Evolutionary conservation across 2,329 filamentous ascomycete species (phyloP), one percentile per base, ranked within the genome.

Genomic region (Cercospora sesami): DNA sequence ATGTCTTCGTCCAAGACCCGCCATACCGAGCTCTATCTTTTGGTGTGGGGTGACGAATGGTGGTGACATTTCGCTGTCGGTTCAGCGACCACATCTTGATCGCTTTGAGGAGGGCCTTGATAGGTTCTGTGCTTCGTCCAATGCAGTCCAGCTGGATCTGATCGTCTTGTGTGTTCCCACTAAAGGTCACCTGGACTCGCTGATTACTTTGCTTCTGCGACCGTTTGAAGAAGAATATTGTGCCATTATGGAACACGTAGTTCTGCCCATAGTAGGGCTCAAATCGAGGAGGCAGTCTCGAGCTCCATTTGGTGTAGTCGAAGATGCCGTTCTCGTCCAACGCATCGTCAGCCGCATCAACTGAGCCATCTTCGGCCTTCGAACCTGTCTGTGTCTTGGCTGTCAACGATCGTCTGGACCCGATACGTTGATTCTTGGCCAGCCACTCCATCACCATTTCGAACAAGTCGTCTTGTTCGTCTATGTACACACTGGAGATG

Each of bases 271-370:
- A 82, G 66, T 83, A 82, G 0, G 84, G 84, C 66, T 84, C 82
- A 66, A 83, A 86, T 3, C 79, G 77, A 1, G 82, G 83, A 1
- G 84, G 84, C 3, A 81, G 78, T 5, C 80, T 80, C 36, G 82
- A 81, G 10, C 79, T 78, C 81, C 82, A 85, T 67, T 82, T 82
- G 67, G 81, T 81, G 71, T 82, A 85, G 69, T 85, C 83, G 74
- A 86, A 83, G 58, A 84, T 79, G 2, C 80, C 81, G 10, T 78
- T 74, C 18, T 80, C 77, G 55, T 79, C 78, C 5, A 81, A 61
- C 5, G 79, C 76, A 10, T 80, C 74, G 3, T 77, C 77, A 2
- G 75, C 75, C 71, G 77, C 74, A 33, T 77, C 75, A 14, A 81
- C 77, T 5, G 76, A 69, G 23, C 73, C 75, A 33, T 79, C 75